Base-by-base conservation (phyloP, 441 rosid species). In the Populus hybrid region DNA sequence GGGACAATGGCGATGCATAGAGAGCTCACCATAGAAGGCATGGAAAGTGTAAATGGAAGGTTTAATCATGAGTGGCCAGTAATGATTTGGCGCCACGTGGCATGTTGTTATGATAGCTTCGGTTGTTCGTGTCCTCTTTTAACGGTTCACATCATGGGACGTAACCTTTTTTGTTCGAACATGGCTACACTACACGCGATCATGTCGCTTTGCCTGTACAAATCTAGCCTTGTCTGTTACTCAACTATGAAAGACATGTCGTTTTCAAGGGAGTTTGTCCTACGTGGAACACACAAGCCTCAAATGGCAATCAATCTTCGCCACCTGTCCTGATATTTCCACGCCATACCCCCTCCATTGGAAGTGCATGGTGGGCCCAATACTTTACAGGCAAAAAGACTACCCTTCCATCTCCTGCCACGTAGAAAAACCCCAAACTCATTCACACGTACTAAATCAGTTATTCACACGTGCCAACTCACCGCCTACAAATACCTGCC, bases 401-500 rank as follows among this genome's bases (percentile, higher is more conserved):
- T 34, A 34, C 36, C 36, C 14, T 40, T 40, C 46, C 46, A 40
- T 40, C 46, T 40, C 12, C 46, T 40, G 46, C 46, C 46, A 40
- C 46, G 46, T 40, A 67, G 79, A 75, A 75, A 69, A 63, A 35
- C 30, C 46, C 0, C 53, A 32, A 11, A 12, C 23, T 61, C 28
- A 61, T 28, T 69, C 42, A 40, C 81, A 69, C 85, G 76, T 76
- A 63, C 63, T 12, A 64, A 59, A 18, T 10, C 59, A 14, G 76
- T 82, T 76, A 20, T 14, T 65, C 66, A 35, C 77, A 80, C 85
- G 81, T 71, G 83, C 57, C 28, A 67, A 61, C 21, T 30, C 3
- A 24, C 26, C 70, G 12, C 35, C 8, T 67, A 26, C 75, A 71
- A 8, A 70, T 72, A 5, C 18, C 46, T 10, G 42, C 34, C 26